Evolutionary conservation across 495 filamentous ascomycete genomes (phyloP), one percentile per base, ranked within the genome.

Genomic region (Parmelia sp.): DNA sequence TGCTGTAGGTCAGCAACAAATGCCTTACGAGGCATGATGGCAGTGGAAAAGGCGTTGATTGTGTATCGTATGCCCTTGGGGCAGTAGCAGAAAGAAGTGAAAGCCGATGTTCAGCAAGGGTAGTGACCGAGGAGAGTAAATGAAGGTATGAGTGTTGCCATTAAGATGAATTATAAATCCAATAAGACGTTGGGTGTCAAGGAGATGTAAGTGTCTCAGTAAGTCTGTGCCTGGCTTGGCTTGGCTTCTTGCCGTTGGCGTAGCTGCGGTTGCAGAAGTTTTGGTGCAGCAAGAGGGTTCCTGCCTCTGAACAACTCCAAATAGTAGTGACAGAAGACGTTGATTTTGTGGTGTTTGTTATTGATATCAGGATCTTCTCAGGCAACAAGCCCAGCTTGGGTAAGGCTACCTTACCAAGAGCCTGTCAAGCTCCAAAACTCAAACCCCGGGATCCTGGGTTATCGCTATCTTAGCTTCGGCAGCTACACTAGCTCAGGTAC

Each of bases 1-100:
- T 74, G 69, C 39, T 75, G 67, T 6, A 88, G 72, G 65, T 89
- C 83, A 39, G 72, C 69, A 14, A 81, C 65, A 68, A 84, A 88
- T 21, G 78, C 73, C 62, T 77, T 80, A 37, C 81, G 78, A 63
- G 84, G 83, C 85, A 88, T 88, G 53, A n/a, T 69, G 70, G 35
- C 39, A n/a, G 40, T 49, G 27, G 1, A 14, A 35, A 8, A 55
- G n/a, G 29, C 23, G 19, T 25, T 23, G 27, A 36, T 53, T 21
- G 15, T 57, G 36, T n/a, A 10, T 9, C 37, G 14, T 27, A 45
- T 8, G 27, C 8, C 2, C 6, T 7, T 17, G 15, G 4, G 10
- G 59, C 23, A 9, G 42, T 49, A 19, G 17, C 23, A 23, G 1
- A 56, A 6, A 15, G 27, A 2, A 57, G 9, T 17, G 10, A 40